phyloP scores from a whole-genome alignment of 305 asterid species.

The Stenogyne calaminthoides region DNA sequence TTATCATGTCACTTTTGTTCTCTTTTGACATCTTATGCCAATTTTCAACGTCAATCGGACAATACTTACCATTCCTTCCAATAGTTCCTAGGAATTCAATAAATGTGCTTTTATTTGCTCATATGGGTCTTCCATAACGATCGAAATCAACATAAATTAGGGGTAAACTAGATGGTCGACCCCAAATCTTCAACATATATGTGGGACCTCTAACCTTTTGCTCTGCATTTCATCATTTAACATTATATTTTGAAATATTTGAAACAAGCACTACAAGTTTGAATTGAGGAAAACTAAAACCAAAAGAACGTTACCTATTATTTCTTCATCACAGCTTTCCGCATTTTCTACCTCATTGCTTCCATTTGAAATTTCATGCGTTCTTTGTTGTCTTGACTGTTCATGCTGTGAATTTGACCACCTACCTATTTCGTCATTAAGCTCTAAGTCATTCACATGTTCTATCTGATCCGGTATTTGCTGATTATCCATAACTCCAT shows the following conservation, averaged over 20 bases:
- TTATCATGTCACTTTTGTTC: not conserved
- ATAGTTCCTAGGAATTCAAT: not conserved
- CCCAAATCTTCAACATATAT: constrained; percentile 10
- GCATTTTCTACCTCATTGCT: not conserved
- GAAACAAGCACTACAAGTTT: not conserved
- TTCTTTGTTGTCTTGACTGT: not conserved
- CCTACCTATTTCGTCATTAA: no score
- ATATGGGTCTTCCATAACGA: not conserved
- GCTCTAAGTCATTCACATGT: no score
- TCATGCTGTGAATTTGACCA: not conserved
- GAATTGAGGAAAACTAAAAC: not conserved
- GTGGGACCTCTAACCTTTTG: constrained; percentile 2
- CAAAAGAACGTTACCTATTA: not conserved
- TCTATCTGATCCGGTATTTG: no score
- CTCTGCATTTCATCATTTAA: not conserved
- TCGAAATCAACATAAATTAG: not conserved
- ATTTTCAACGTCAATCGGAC: constrained; percentile 6
- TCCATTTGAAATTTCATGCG: not conserved
- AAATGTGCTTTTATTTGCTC: not conserved
- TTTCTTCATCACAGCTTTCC: not conserved
- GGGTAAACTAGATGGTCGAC: constrained; percentile 19
- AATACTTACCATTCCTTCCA: no score
- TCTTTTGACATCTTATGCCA: constrained; percentile 17
- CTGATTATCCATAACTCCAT: no score
- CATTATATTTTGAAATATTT: not conserved